Base-by-base conservation (phyloP, 2,329 filamentous ascomycete species). In the Alternaria sp. region DNA sequence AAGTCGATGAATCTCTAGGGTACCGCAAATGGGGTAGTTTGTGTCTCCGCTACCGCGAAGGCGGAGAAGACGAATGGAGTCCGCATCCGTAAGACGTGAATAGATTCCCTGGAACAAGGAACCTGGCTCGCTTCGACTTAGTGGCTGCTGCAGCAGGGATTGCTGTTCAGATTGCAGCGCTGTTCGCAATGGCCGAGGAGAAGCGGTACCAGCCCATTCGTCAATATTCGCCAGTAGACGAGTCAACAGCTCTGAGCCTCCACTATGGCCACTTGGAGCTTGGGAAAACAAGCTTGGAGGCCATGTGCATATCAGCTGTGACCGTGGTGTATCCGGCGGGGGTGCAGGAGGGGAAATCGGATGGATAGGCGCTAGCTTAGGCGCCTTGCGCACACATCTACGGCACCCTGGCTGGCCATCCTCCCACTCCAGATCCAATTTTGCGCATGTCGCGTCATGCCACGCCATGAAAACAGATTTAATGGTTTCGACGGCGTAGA, bases 281-380 rank as follows among this genome's bases (percentile, higher is more conserved):
- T 8, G 28, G 22, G 46, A 49, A 4, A 49, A 11, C 6, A 49
- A 4, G 10, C 1, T 14, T 3, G 46, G 30, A 2, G 46, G 46
- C 46, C 46, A 49, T 49, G 46, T 49, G 45, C 45, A 49, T 12
- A 49, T 12, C 28, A 49, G 45, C 30, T 34, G 7, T 49, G 45
- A 49, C 20, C 28, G 28, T 16, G 45, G 6, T 22, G 7, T n/a
- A 3, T 49, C 11, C 5, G 12, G 28, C n/a, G 45, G 45, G 18
- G 45, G 45, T 3, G 11, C 27, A 2, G 45, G 45, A 6, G 45
- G 45, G 1, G 27, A 32, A 4, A 48, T 20, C 4, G 45, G 27
- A 5, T 48, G 28, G 5, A 48, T 1, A 48, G 45, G 45, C 45
- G 27, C 2, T 5, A 48, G 6, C 3, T 1, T 27, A n/a, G 45